Evolutionary conservation across 441 rosid species (phyloP), one percentile per base, ranked within the genome.

Genomic region (Capsella rubella): DNA sequence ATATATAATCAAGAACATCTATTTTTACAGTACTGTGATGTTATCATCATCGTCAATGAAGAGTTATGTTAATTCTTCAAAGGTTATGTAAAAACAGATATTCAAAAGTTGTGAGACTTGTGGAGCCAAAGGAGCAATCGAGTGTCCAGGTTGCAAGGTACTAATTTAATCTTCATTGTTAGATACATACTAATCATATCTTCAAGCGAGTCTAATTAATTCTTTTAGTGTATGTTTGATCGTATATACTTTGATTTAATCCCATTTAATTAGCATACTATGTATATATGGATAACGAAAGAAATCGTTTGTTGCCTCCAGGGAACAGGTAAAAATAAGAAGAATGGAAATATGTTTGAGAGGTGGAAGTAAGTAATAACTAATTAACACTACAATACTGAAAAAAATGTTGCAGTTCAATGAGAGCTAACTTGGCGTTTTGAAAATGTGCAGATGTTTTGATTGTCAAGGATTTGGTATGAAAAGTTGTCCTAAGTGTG

Each of bases 391-490:
- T 34, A 1, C 8, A 32, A 52, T 10, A 27, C 6, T 1, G 32
- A 14, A 43, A 28, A 45, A 1, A 56, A 32, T 34, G 29, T 43
- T 50, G 4, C 9, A 35, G 57, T 28, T 52, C 0, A 45, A 46
- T 53, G 16, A n/a, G 6, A 72, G 11, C 49, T 29, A 43, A 34
- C 0, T 39, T 55, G 57, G 2, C 39, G 28, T 50, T 64, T 6
- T 45, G 34, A 34, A 57, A 40, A 54, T 45, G 14, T 82, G 52
- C 80, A 87, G 97, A 71, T 91, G 97, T 69, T 91, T 82, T 67
- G 95, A 89, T 14, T 89, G 95, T 69, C 97, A 89, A 83, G 97
- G 95, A 40, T 91, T 91, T 29, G 97, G 95, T 42, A 50, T 89
- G 61, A 87, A 81, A 78, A 79, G 93, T 32, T 91, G 97, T 56